Base-by-base conservation (phyloP, 2,329 filamentous ascomycete genomes). In the Clonostachys rhizophaga region DNA sequence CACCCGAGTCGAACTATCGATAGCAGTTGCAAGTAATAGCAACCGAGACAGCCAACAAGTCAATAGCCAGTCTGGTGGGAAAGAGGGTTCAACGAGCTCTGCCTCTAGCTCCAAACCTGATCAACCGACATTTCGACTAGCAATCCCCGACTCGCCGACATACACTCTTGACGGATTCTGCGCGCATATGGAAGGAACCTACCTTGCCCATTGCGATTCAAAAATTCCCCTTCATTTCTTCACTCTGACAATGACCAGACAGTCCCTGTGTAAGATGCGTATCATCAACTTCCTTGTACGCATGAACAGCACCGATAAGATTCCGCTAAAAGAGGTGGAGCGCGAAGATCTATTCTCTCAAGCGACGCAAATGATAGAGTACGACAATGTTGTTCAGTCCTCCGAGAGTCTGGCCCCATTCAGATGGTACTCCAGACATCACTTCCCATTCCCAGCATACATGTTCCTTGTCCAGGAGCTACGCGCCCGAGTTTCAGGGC, bases 371-470 rank as follows among this genome's bases (percentile, higher is more conserved):
- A 79, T 81, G 71, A 66, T 83, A 24, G 79, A 83, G 58, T 79
- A 78, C 50, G 79, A 83, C 59, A 80, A 78, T 49, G 55, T 76
- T 35, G 71, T 83, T 18, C 75, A 81, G 50, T 68, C 68, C 2
- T 70, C 73, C 6, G 71, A 78, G 14, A 70, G 63, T 43, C 62
- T 83, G 5, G 70, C 70, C 14, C 70, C 75, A 3, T 83, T 78
- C 53, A 68, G 67, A 44, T 84, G 80, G 80, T 83, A 79, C 55
- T 79, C 76, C 0, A 69, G 74, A 52, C 74, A 81, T 55, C 71
- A 83, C 58, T 80, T 83, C 47, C 80, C 80, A 9, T 74, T 84
- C 51, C 79, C 78, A 3, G 79, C 77, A 2, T 83, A 83, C 60
- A 78, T 83, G 59, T 81, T 79, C 55, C 66, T 83, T 18, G 70